Conservation (phyloP, 2,329 filamentous ascomycete species). For the Alternaria sp. region DNA sequence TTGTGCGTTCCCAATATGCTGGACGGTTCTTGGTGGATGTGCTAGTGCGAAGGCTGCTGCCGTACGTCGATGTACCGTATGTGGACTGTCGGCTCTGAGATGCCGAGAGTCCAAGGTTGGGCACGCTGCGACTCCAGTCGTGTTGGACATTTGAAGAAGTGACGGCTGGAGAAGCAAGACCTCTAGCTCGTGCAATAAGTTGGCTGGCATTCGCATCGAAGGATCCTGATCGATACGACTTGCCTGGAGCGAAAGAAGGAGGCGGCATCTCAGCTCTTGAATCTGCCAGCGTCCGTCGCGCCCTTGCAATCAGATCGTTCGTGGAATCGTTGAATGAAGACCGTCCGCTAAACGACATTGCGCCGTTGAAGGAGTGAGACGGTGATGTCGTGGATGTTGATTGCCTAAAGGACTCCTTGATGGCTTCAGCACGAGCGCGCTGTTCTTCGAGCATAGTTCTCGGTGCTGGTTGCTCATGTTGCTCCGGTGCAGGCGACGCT, state of each 20-base stretch:
- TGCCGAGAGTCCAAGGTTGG: constrained; percentile 23
- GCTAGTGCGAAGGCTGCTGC: constrained; percentile 18
- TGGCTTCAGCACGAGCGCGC: constrained; percentile 30
- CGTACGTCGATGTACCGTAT: constrained; percentile 22
- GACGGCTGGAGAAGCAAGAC: constrained; percentile 12
- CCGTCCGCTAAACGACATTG: constrained; percentile 10
- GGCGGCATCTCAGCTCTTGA: constrained; percentile 4
- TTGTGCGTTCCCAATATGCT: constrained; percentile 40
- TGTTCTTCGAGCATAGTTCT: constrained; percentile 27
- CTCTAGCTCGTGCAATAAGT: constrained; percentile 27
- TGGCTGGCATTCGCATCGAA: constrained; percentile 13
- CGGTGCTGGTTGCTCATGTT: constrained; percentile 1
- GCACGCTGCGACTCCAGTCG: constrained; percentile 37
- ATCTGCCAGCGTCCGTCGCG: constrained; percentile 12
- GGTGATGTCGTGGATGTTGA: constrained; percentile 18
- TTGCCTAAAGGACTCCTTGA: constrained; percentile 20
- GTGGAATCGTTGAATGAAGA: constrained; percentile 13
- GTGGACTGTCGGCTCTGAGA: constrained; percentile 16
- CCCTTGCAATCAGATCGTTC: constrained; percentile 19
- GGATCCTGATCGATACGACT: constrained; percentile 14
- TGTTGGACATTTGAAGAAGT: constrained; percentile 19
- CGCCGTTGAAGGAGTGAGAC: constrained; percentile 11
- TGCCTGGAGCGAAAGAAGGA: constrained; percentile 1
- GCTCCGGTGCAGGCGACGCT: constrained; percentile 10
- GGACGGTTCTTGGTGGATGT: constrained; percentile 22